phyloP scores from a whole-genome alignment of 2,329 filamentous ascomycete genomes.

The Penicillium sp. region DNA sequence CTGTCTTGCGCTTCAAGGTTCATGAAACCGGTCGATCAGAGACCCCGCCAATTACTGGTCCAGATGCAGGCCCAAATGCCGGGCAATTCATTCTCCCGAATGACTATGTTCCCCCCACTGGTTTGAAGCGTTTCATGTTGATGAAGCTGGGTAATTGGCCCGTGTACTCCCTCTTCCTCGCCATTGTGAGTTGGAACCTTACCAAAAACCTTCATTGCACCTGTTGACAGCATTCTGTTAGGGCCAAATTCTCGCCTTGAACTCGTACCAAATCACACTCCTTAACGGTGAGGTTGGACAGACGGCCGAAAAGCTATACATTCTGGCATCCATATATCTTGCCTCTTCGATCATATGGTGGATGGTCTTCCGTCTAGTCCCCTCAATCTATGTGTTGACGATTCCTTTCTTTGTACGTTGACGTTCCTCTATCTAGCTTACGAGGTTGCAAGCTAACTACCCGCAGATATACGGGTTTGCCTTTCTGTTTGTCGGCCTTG shows the following conservation, averaged over 20 bases:
- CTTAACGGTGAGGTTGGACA: constrained; percentile 63
- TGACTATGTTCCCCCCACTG: constrained; percentile 57
- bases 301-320: constrained; percentile 58
- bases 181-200: constrained; percentile 35
- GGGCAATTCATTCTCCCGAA: constrained; percentile 54
- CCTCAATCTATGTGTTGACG: constrained; percentile 63
- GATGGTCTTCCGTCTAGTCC: constrained; percentile 54
- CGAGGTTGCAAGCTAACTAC: neutral
- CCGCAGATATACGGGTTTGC: constrained; percentile 54
- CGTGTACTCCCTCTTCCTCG: constrained; percentile 60
- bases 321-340: constrained; percentile 58
- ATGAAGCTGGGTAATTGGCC: constrained; percentile 62
- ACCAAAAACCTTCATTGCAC: neutral
- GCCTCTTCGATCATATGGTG: constrained; percentile 61
- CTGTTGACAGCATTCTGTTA: neutral
- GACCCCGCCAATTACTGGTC: constrained; percentile 29
- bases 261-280: constrained; percentile 66
- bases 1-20: constrained; percentile 4
- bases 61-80: constrained; percentile 38
- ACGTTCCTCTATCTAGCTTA: constrained; percentile 40
- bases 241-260: constrained; percentile 62
- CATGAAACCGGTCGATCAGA: constrained; percentile 29
- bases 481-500: constrained; percentile 62
- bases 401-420: constrained; percentile 60
- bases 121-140: constrained; percentile 56